Evolutionary conservation across 108 stramenopile species (phyloP), one percentile per base, ranked within the genome.

Genomic region (Conticribra weissflogii): DNA sequence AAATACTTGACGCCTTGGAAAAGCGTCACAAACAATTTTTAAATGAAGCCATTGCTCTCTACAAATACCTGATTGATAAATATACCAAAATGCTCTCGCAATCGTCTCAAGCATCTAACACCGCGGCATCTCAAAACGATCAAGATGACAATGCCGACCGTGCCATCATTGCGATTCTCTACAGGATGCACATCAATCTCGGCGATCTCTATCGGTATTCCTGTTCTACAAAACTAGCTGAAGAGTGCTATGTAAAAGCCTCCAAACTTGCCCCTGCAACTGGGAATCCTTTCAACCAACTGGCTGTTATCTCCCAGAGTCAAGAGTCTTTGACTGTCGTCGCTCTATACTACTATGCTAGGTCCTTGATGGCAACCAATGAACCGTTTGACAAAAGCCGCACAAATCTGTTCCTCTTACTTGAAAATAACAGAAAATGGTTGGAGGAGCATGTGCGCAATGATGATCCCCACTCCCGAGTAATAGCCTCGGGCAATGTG

Each of bases 221-320:
- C 2, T 59, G 58, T 27, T 50, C 78, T 7, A 81, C 51, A 47
- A 68, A 75, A 50, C 66, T 87, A 49, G 90, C 93, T 0, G 85
- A 85, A 59, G 36, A 52, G 32, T 71, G 59, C 41, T 94, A 94
- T 63, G 30, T 72, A 25, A 76, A 70, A 58, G 75, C 90, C 17
- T 66, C 85, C 3, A 72, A 75, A 53, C 49, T 94, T 8, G 78
- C 82, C 17, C 93, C 93, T 5, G 87, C 86, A 21, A 77, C 72
- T 21, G 93, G 93, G 15, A 91, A 91, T 61, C 87, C 93, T 0
- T 87, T 81, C 76, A 94, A 94, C 69, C 93, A 94, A 66, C 53
- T 94, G 47, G 93, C 90, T 2, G 93, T 94, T 0, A 86, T 94
- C 9, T 81, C 81, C 0, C 89, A 90, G 55, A 48, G 74, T 23